Conservation (phyloP, 2,329 filamentous ascomycete genomes). For the Stenocarpella maydis region DNA sequence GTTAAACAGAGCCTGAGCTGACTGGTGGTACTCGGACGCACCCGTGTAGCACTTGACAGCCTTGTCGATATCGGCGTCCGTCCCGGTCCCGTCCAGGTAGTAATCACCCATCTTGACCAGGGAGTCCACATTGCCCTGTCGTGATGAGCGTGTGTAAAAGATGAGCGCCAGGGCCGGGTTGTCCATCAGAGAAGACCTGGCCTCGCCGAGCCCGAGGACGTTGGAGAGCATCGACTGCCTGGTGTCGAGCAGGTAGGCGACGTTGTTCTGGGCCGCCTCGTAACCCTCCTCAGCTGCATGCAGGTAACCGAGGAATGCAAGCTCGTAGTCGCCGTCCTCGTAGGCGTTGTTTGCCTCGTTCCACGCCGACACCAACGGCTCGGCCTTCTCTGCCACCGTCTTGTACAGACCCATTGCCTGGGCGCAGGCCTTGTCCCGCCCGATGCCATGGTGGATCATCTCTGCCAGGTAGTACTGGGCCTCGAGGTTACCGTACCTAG, state of each 20-base stretch:
- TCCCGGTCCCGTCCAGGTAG: slow-evolving; percentile 84
- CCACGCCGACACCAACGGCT: slow-evolving; percentile 79
- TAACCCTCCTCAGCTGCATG: slow-evolving; percentile 94
- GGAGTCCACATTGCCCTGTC: slow-evolving; percentile 91
- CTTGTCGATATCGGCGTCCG: slow-evolving; percentile 77
- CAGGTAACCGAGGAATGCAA: slow-evolving; percentile 81
- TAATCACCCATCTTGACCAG: slow-evolving; percentile 99
- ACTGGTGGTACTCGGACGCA: slow-evolving; percentile 89
- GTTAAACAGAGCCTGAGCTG: slow-evolving; percentile 95
- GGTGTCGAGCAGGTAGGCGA: slow-evolving; percentile 85
- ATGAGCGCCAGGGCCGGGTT: slow-evolving; percentile 76
- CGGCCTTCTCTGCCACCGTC: slow-evolving; percentile 76
- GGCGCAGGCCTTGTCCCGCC: slow-evolving; percentile 79
- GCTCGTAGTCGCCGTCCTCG: slow-evolving; percentile 78
- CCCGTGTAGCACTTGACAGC: slow-evolving; percentile 93
- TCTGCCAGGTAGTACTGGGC: slow-evolving; percentile 93
- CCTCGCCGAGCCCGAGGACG: slow-evolving; percentile 56
- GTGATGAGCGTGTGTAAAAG: slow-evolving; percentile 94
- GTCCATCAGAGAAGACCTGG: slow-evolving; percentile 52
- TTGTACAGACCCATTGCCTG: slow-evolving; percentile 86
- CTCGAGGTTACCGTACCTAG: slow-evolving; percentile 83
- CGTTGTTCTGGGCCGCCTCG: slow-evolving; percentile 87
- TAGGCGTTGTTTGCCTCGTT: slow-evolving; percentile 84
- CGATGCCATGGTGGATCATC: slow-evolving; percentile 81
- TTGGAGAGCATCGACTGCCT: slow-evolving; percentile 67